phyloP scores from a whole-genome alignment of 2,329 filamentous ascomycete genomes.

The Trichoderma lentiforme region DNA sequence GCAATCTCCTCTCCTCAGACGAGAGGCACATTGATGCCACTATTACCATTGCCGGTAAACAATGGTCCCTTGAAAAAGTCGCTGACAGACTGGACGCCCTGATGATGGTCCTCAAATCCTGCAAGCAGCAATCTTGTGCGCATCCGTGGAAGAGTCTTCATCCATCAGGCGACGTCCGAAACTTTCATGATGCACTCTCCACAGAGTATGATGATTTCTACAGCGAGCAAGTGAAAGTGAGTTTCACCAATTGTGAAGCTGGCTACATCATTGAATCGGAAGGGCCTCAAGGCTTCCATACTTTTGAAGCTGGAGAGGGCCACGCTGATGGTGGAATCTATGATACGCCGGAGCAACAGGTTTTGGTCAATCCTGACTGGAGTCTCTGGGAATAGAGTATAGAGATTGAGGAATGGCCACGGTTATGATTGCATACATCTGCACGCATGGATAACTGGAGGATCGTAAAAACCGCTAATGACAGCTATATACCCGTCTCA shows the following conservation, averaged over 20 bases:
- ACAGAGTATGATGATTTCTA: slow-evolving; percentile 50
- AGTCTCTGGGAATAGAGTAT: slow-evolving; percentile 3
- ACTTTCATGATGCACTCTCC: slow-evolving; percentile 49
- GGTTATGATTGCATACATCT: not conserved
- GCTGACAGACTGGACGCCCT: slow-evolving; percentile 53
- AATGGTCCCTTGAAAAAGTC: slow-evolving; percentile 35
- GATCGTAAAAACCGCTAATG: not conserved
- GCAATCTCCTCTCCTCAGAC: slow-evolving; percentile 38
- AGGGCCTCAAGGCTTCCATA: slow-evolving; percentile 41
- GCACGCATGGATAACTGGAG: not conserved
- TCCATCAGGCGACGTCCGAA: slow-evolving; percentile 49
- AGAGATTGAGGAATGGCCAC: not conserved
- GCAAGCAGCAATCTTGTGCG: slow-evolving; percentile 51
- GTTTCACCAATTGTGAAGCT: slow-evolving; percentile 50
- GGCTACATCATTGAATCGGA: slow-evolving; percentile 55
- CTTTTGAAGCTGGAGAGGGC: not conserved
- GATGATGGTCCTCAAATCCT: slow-evolving; percentile 59
- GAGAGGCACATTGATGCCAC: slow-evolving; percentile 25
- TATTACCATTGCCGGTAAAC: slow-evolving; percentile 25
- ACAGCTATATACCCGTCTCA: not conserved
- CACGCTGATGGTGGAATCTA: not conserved
- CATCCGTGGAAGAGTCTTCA: slow-evolving; percentile 57
- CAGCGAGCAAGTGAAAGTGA: slow-evolving; percentile 44
- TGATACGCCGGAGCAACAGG: not conserved
- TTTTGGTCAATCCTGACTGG: not conserved